These are phyloP conservation scores for Hsuehochloa calcarea DNA, from an alignment of 176 grass and related monocot genomes.

Conservation along the genomic window DNA sequence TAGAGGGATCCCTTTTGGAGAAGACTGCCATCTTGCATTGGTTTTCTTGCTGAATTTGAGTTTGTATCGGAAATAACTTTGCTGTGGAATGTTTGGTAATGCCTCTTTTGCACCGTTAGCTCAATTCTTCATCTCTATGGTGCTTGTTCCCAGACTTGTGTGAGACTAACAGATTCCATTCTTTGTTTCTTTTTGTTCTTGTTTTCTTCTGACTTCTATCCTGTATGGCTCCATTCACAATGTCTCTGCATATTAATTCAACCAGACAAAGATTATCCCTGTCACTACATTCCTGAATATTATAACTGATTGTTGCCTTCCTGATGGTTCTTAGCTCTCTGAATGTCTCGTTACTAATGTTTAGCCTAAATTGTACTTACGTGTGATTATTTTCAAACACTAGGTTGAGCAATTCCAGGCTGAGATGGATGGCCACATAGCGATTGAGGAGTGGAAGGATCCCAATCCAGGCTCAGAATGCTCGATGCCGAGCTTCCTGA, in stretches of 20 bases:
- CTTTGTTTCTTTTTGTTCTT: neutral
- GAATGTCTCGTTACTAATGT: neutral
- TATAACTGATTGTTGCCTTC: neutral
- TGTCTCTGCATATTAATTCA: neutral
- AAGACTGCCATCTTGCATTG: neutral
- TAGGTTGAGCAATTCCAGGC: slow-evolving; percentile 15
- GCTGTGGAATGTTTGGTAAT: too few species aligned
- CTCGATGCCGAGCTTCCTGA: slow-evolving; percentile 26
- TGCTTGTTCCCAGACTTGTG: neutral
- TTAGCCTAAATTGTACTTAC: neutral
- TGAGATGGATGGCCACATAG: slow-evolving; percentile 43
- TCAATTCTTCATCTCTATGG: neutral
- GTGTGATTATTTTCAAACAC: neutral
- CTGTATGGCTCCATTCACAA: neutral
- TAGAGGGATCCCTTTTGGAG: too few species aligned
- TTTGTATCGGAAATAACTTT: neutral
- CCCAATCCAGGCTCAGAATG: slow-evolving; percentile 10
- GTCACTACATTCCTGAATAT: neutral
- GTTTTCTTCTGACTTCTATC: neutral
- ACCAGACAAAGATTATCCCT: neutral
- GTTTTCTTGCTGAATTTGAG: neutral
- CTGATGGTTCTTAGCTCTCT: neutral
- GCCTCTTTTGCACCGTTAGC: neutral
- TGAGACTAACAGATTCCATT: neutral
- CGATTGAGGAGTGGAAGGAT: slow-evolving; percentile 46